A percentile compares a stretch with the other conserved stretches of the same genome.
Conservation (phyloP, 177 flowering plant species). For the Telopea speciosissima region DNA sequence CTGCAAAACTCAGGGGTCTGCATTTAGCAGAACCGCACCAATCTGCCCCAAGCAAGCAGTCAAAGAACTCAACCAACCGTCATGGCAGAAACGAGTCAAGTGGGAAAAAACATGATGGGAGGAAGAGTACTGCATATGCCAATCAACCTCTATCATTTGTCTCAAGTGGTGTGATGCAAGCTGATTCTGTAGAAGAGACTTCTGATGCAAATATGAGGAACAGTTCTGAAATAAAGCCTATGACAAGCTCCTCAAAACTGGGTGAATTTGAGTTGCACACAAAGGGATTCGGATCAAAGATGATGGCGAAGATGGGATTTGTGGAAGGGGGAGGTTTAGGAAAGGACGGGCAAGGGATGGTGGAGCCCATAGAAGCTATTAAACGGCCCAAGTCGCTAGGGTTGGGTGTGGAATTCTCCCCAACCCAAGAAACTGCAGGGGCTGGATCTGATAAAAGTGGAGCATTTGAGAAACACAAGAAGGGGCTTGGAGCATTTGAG, state of each 20-base stretch:
- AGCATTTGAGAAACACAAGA: conserved; percentile 76
- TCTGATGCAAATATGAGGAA: conserved; percentile 15
- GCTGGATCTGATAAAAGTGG: conserved; percentile 28
- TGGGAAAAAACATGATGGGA: conserved; percentile 28
- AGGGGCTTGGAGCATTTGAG: conserved; percentile 23
- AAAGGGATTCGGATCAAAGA: conserved; percentile 90
- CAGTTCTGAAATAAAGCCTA: conserved; percentile 15
- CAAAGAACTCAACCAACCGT: conserved; percentile 20
- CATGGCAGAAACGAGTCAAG: conserved; percentile 19
- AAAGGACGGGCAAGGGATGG: conserved; percentile 78
- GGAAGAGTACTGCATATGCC: conserved; percentile 31
- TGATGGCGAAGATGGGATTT: conserved; percentile 98
- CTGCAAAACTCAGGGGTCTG: conserved; percentile 17
- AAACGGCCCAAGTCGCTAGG: conserved; percentile 89
- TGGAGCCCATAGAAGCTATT: conserved; percentile 65
- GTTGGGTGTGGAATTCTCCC: conserved; percentile 57
- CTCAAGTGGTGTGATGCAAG: conserved; percentile 59
- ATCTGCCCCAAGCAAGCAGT: conserved; percentile 22
- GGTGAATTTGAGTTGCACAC: conserved; percentile 90
- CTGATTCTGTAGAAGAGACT: conserved; percentile 32
- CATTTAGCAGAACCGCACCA: conserved; percentile 14
- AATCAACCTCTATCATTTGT: conserved; percentile 76
- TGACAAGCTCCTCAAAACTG: conserved; percentile 21
- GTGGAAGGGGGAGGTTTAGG: conserved; percentile 84
- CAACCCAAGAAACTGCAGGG: conserved; percentile 16